Percentiles rank a stretch among this genome's conserved stretches.
phyloP scores from a whole-genome alignment of 129 eudicot genomes.

The Chrysanthemum seticuspe region DNA sequence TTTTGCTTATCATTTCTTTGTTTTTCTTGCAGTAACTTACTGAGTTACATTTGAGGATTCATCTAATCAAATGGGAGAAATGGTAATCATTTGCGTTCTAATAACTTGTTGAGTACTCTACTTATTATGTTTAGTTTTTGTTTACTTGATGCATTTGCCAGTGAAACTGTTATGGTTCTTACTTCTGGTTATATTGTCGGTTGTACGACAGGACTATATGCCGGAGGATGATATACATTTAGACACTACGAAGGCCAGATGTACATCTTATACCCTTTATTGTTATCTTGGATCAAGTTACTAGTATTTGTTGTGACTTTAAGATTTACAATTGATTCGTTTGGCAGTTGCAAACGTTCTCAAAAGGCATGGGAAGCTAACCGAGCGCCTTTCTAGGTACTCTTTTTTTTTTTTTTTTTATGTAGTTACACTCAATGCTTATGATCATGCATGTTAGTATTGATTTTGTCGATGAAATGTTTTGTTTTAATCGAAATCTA shows the following conservation, averaged over 20 bases:
- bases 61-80: constrained; percentile 23
- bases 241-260: constrained; percentile 73
- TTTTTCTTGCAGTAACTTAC: constrained; percentile 14
- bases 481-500: constrained; percentile 3
- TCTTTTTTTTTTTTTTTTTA: too few species aligned
- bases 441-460: neutral
- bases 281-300: constrained; percentile 16
- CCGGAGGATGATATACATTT: constrained; percentile 60
- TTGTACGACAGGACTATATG: constrained; percentile 43
- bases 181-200: constrained; percentile 10
- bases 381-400: constrained; percentile 93
- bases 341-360: constrained; percentile 67
- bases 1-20: constrained; percentile 1
- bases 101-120: neutral
- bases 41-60: constrained; percentile 12
- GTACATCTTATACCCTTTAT: constrained; percentile 35
- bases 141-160: constrained; percentile 10
- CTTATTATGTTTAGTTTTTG: neutral
- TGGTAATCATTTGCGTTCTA: constrained; percentile 29
- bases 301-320: constrained; percentile 2
- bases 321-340: constrained; percentile 16
- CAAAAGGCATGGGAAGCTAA: constrained; percentile 76
- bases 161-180: neutral
- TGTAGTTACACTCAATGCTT: neutral
- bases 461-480: neutral